phyloP scores from a whole-genome alignment of 139 green algal genomes.

The Coccomyxa sp. region DNA sequence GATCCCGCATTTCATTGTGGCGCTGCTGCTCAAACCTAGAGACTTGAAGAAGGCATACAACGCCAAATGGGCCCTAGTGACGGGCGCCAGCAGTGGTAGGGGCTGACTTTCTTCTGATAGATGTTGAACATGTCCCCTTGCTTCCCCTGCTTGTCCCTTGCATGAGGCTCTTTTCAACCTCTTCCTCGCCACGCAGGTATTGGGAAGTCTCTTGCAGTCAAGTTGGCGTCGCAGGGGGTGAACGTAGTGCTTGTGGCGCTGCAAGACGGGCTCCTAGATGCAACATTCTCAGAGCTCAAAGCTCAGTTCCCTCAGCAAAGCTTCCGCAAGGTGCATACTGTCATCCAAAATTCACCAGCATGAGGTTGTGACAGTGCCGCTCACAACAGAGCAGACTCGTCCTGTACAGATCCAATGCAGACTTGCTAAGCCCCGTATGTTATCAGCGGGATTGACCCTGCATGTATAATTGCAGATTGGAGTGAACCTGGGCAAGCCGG shows the following conservation, averaged over 20 bases:
- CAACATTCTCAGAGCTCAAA: conserved; percentile 63
- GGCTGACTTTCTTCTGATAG: not conserved
- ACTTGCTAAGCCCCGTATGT: not conserved
- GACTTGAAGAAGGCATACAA: conserved; percentile 87
- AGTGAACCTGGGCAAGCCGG: conserved; percentile 66
- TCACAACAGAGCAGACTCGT: too few species aligned
- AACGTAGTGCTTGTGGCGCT: conserved; percentile 90
- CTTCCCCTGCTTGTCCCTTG: not conserved
- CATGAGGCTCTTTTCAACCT: not conserved
- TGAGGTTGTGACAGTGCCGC: not conserved
- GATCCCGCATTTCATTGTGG: conserved; percentile 56
- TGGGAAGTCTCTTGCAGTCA: conserved; percentile 79
- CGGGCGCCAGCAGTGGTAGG: conserved; percentile 80
- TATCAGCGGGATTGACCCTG: too few species aligned
- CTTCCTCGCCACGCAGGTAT: conserved; percentile 67
- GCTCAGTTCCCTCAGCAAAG: conserved; percentile 52
- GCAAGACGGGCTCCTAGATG: conserved; percentile 70
- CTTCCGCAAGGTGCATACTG: conserved; percentile 80
- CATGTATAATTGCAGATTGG: conserved; percentile 47
- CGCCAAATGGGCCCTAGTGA: conserved; percentile 91
- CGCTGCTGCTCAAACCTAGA: conserved; percentile 69
- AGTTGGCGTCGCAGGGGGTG: conserved; percentile 77
- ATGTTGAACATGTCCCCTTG: not conserved
- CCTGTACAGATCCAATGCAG: too few species aligned
- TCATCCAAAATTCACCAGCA: not conserved